phyloP scores from a whole-genome alignment of 495 filamentous ascomycete genomes.

The Talaromyces proteolyticus region DNA sequence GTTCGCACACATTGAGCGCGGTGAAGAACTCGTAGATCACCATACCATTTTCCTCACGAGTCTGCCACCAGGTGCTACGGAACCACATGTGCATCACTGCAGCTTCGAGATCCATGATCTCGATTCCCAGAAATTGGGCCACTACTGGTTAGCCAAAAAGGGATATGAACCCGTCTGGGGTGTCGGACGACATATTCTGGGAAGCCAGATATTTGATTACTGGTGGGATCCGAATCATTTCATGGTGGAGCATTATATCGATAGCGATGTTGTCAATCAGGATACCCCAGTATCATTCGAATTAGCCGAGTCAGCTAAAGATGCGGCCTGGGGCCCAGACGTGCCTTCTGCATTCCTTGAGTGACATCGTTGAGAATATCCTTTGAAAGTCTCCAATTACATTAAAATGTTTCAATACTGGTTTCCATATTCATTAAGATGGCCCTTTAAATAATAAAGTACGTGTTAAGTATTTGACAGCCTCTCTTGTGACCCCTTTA shows the following conservation, averaged over 20 bases:
- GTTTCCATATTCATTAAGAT: no score
- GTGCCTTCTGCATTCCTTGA: no score
- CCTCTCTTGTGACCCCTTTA: no score
- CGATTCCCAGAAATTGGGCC: constrained; percentile 67
- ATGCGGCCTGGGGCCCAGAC: constrained; percentile 20
- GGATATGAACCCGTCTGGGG: constrained; percentile 68
- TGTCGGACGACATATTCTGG: constrained; percentile 67
- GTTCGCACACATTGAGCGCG: constrained; percentile 63
- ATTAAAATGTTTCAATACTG: no score
- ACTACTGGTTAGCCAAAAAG: constrained; percentile 61
- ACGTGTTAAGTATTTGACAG: no score
- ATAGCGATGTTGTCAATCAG: constrained; percentile 60
- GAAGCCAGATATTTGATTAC: constrained; percentile 73
- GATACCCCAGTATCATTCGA: constrained; percentile 37
- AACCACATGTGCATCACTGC: constrained; percentile 63
- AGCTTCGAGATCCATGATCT: constrained; percentile 73
- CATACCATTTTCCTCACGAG: constrained; percentile 67
- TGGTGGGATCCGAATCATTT: constrained; percentile 58
- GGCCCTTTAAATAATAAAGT: no score
- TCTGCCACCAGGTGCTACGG: no score
- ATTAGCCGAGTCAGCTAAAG: constrained; percentile 9
- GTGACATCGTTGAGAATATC: no score
- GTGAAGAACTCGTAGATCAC: constrained; percentile 57
- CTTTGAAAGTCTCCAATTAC: no score
- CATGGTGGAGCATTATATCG: constrained; percentile 65